Evolutionary conservation across 1,284 basidiomycete species (phyloP), one percentile per base, ranked within the genome.

Genomic region (Gomphus bonarii): DNA sequence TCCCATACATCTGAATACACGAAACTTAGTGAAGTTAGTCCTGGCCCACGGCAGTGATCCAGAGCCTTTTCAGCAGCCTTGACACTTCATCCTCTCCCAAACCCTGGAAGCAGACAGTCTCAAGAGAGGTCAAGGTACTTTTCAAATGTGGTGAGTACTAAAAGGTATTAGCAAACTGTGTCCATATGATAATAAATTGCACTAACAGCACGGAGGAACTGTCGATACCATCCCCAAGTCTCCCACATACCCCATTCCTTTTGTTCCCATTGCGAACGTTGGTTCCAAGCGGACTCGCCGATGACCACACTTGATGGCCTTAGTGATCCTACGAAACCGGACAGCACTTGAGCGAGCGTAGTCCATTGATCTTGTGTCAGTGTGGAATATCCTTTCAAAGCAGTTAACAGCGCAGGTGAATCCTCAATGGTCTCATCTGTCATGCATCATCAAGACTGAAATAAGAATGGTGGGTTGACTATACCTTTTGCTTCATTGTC

Each of bases 221-320:
- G 88, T 59, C 86, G 75, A 64, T 87, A 91, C 90, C 89, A 92
- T 5, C 85, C 83, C 84, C 88, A 90, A 0, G 85, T 86, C 70
- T 87, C 84, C 88, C 88, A 91, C 3, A 78, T 74, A 64, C 78
- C 76, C 90, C 91, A 93, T 57, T 85, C 81, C 28, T 81, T 75
- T 43, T 79, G 74, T 38, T 73, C 73, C 88, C 88, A 90, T 44
- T 73, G 77, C 6, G 71, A 73, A n/a, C 85, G 82, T 54, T 79
- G 79, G 47, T 80, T 74, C 87, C 88, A 91, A 0, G 80, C 76
- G 12, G 74, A 71, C 62, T 83, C 80, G 2, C 71, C 0, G 76
- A 72, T 60, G 54, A 73, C 71, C 33, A 71, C 66, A 7, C 70
- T 54, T 1, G 69, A 69, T 5, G 75, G 72, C 44, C 76, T 76